Evolutionary conservation across 257 asterid species (phyloP).

Genomic region (Plantago elongata): DNA sequence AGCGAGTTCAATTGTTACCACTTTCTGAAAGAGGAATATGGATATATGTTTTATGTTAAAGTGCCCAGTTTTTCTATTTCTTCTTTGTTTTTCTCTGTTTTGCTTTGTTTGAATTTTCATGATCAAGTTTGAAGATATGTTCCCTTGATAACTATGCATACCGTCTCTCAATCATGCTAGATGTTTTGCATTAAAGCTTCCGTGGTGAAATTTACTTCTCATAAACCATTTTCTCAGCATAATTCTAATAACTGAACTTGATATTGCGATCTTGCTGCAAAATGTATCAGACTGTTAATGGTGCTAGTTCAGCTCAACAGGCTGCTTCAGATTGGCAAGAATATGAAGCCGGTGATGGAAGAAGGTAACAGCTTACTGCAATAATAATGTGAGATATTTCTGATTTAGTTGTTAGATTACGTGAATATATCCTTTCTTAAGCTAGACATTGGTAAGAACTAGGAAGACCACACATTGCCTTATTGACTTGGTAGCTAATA

Average conservation of each 20-base stretch:
- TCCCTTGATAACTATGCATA: no score
- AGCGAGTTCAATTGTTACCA: no score
- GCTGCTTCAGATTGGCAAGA: slow-evolving; percentile 93
- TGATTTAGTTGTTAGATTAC: slow-evolving; percentile 10
- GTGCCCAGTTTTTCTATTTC: no score
- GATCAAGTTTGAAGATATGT: no score
- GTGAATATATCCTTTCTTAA: neutral
- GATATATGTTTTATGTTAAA: no score
- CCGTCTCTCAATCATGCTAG: neutral
- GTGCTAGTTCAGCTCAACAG: slow-evolving; percentile 40
- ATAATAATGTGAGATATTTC: slow-evolving; percentile 12
- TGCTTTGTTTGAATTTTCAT: no score
- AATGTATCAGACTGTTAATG: slow-evolving; percentile 37
- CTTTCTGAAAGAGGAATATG: no score
- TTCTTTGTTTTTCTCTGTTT: no score
- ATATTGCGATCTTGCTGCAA: slow-evolving; percentile 10
- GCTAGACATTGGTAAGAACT: no score
- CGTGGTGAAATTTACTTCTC: neutral
- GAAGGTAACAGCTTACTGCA: slow-evolving; percentile 47
- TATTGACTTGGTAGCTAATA: no score
- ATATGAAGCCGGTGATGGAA: slow-evolving; percentile 82
- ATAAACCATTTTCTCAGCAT: slow-evolving; percentile 13
- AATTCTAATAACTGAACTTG: slow-evolving; percentile 5
- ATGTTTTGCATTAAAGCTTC: slow-evolving; percentile 9
- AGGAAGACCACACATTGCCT: no score